Evolutionary conservation across 805 yeast genomes (phyloP), one percentile per base, ranked within the genome.

Genomic region (Candida awuae): DNA sequence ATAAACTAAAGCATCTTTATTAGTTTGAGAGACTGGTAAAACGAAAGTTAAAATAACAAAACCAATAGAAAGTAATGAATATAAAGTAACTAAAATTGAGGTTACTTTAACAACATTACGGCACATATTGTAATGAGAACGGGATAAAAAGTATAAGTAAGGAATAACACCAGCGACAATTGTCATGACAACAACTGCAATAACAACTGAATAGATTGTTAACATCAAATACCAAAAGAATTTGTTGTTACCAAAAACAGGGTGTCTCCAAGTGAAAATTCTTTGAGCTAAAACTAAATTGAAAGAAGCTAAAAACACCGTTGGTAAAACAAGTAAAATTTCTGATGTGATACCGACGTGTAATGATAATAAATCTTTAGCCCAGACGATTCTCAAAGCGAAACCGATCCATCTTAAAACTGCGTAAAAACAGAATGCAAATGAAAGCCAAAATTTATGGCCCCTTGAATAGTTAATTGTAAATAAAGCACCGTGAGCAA

Each of bases 241-340:
- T 40, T 56, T 62, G 31, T 70, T 56, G 16, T 74, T 67, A 29
- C 87, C 88, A 9, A 77, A 69, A 37, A 73, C 77, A 7, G 90
- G 88, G 53, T 82, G 88, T 55, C 80, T 66, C 84, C 86, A 80
- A 6, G 85, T 78, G 58, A 80, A 79, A 17, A 81, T 62, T 54
- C 90, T 71, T 55, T 80, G 87, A 4, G 84, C 84, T 37, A 82
- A 59, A 17, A 80, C 70, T 56, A 80, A 65, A 52, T 77, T 78
- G 51, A 76, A 66, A 3, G 80, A 68, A 23, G 75, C 73, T 32
- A 81, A 53, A 20, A 75, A 53, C n/a, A 78, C 71, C 14, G 76
- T 68, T 4, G 86, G 77, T 8, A 77, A 61, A 46, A 76, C 68
- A 20, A 72, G 52, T 35, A 81, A 67, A 20, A 78, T 75, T 32